Evolutionary conservation across 1,284 basidiomycete species (phyloP).

Genomic region (Cryptococcus sp.): DNA sequence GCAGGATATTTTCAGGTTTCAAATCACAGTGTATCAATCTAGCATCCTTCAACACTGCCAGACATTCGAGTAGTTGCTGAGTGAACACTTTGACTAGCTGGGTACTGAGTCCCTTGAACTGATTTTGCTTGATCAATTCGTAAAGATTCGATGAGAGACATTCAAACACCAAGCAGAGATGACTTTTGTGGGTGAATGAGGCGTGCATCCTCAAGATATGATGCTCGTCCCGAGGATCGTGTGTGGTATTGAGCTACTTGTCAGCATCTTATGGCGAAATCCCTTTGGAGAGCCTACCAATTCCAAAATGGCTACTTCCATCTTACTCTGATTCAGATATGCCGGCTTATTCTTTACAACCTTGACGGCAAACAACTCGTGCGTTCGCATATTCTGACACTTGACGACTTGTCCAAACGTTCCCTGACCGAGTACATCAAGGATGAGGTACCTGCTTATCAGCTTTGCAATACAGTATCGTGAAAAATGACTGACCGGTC

Average conservation of each 20-base stretch:
- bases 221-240: constrained; percentile 90
- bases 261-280: constrained; percentile 4
- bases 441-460: constrained; percentile 76
- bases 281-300: constrained; percentile 56
- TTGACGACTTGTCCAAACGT: constrained; percentile 99
- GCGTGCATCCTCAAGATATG: constrained; percentile 94
- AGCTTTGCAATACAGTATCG: constrained; percentile 2
- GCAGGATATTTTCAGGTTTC: constrained; percentile 92
- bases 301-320: constrained; percentile 98
- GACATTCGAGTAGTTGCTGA: constrained; percentile 84
- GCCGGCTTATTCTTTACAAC: constrained; percentile 99
- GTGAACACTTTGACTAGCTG: constrained; percentile 98
- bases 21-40: constrained; percentile 96
- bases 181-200: constrained; percentile 94
- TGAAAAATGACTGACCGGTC: constrained; percentile 65
- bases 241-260: constrained; percentile 77
- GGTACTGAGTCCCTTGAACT: constrained; percentile 94
- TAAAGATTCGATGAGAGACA: constrained; percentile 95
- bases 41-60: constrained; percentile 90
- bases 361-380: constrained; percentile 97
- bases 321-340: constrained; percentile 99
- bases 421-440: constrained; percentile 96
- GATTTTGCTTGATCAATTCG: constrained; percentile 99
- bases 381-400: constrained; percentile 98
- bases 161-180: constrained; percentile 97